Evolutionary conservation across 139 green algal genomes (phyloP).

Genomic region (Haematococcus sp.): DNA sequence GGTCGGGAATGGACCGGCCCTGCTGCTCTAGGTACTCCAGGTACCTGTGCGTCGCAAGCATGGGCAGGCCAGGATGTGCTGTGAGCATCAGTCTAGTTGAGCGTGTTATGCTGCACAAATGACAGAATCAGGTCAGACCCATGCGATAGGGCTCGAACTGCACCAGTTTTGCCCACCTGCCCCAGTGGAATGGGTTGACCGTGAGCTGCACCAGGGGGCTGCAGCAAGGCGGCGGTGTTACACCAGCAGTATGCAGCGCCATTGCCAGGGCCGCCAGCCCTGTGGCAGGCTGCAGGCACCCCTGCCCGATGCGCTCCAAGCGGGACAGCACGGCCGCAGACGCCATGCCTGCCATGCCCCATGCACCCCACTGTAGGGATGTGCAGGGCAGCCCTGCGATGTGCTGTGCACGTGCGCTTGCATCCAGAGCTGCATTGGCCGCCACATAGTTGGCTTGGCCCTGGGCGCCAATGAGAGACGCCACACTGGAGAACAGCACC

Average conservation of each 20-base stretch:
- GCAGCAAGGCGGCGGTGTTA: not conserved
- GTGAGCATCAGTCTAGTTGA: no score
- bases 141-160: no score
- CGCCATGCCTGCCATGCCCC: slow-evolving; percentile 48
- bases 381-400: slow-evolving; percentile 17
- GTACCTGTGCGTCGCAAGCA: no score
- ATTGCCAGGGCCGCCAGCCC: slow-evolving; percentile 15
- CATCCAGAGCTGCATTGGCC: slow-evolving; percentile 75
- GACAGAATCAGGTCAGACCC: no score
- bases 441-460: slow-evolving; percentile 83
- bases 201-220: slow-evolving; percentile 10
- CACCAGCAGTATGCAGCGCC: not conserved
- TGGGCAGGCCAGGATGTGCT: no score
- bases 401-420: not conserved
- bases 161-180: not conserved
- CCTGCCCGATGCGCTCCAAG: slow-evolving; percentile 66
- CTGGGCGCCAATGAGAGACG: slow-evolving; percentile 71
- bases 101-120: no score
- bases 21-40: slow-evolving; percentile 21
- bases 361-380: slow-evolving; percentile 57
- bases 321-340: slow-evolving; percentile 39
- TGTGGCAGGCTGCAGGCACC: slow-evolving; percentile 47
- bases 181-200: slow-evolving; percentile 57
- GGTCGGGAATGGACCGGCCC: not conserved
- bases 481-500: slow-evolving; percentile 84